Evolutionary conservation across 495 filamentous ascomycete species (phyloP).

Genomic region (Penicillium goetzii): DNA sequence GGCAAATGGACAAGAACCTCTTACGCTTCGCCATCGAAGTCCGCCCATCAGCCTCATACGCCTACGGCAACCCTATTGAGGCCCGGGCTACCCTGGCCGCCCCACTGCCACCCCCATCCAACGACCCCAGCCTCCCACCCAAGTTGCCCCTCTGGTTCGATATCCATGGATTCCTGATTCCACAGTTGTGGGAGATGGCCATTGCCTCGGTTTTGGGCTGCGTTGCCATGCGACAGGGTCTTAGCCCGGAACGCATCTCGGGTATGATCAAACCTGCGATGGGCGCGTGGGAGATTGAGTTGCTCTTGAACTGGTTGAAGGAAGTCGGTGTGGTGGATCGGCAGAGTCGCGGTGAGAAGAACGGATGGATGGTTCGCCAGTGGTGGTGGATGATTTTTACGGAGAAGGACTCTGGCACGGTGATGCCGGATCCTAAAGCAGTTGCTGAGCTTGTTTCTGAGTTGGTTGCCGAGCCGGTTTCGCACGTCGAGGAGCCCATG

Average conservation of each 20-base stretch:
- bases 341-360: conserved; percentile 32
- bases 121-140: conserved; percentile 21
- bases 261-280: conserved; percentile 62
- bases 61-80: conserved; percentile 60
- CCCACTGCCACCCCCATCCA: conserved; percentile 30
- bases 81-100: conserved; percentile 27
- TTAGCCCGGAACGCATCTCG: conserved; percentile 54
- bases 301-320: conserved; percentile 68
- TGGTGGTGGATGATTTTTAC: conserved; percentile 70
- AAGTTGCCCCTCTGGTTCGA: conserved; percentile 80
- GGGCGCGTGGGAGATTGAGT: conserved; percentile 68
- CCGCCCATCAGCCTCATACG: conserved; percentile 57
- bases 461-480: not conserved
- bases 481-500: not conserved
- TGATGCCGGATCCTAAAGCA: not conserved
- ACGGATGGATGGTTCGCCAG: conserved; percentile 56
- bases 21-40: conserved; percentile 66
- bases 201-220: conserved; percentile 61
- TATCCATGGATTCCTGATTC: conserved; percentile 66
- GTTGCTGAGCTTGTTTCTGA: not conserved
- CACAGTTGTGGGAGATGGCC: conserved; percentile 65
- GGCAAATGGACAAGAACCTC: conserved; percentile 67
- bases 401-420: not conserved
- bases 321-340: conserved; percentile 48
- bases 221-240: conserved; percentile 62